Evolutionary conservation across 1,284 basidiomycete species (phyloP), one percentile per base, ranked within the genome.

Genomic region (Pulveroboletus sp.): DNA sequence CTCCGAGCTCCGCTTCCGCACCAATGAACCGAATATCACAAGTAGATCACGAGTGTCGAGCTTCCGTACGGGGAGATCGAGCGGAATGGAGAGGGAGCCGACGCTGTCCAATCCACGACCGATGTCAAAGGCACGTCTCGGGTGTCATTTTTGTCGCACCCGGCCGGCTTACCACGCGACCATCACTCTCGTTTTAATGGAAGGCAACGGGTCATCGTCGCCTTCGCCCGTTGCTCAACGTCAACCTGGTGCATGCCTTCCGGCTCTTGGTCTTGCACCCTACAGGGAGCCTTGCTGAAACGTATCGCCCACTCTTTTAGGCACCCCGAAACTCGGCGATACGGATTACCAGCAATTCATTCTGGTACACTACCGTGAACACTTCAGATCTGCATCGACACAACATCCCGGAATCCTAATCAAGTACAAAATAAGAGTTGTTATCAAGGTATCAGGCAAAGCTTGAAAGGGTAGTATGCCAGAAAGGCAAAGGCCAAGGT

Each of bases 1-100:
- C 45, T 35, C 65, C 65, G 65, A 68, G 44, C 49, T 45, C 43
- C 43, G 52, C n/a, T 60, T 46, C 29, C n/a, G 31, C 15, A 44
- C 52, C 18, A 43, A 17, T 12, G 10, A 36, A 43, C 35, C 22
- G 46, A 26, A 38, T 44, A 47, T 49, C 42, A 54, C 38, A 43
- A 24, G 25, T 25, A n/a, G 35, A 44, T 25, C 53, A 56, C 22
- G 39, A 29, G 42, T 39, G 24, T 28, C 44, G n/a, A n/a, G 47
- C 24, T 40, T 26, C 43, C 29, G 39, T n/a, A 24, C n/a, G n/a
- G n/a, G n/a, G 56, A 15, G 43, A 22, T 38, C 10, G 22, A 33
- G 36, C 54, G 42, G 59, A 55, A 61, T 61, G 50, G 36, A 43
- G 45, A 39, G 28, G 42, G 43, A 38, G 43, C 46, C 55, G 58